A percentile compares a stretch with the other conserved stretches of the same genome.
These are phyloP conservation scores for Podosphaera fusca DNA, from an alignment of 2,329 filamentous ascomycete genomes.

Conservation along the genomic window DNA sequence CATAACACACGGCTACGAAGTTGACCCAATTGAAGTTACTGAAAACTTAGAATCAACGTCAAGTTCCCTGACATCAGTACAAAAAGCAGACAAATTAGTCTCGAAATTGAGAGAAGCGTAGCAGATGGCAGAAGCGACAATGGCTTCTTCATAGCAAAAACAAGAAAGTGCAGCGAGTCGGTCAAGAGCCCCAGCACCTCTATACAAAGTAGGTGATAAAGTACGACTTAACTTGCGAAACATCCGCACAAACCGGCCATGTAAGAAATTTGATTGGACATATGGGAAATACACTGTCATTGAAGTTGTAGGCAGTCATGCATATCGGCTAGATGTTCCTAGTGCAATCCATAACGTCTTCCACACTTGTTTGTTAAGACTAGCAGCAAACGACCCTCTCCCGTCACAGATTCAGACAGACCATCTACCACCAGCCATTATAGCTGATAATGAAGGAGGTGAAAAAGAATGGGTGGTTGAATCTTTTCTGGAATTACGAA, in stretches of 20 bases:
- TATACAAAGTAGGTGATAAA: background rate
- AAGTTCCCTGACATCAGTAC: background rate
- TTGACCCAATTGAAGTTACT: background rate
- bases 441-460: background rate
- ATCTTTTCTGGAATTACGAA: too few relatives aligned
- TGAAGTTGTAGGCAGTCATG: background rate
- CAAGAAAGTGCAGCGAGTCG: background rate
- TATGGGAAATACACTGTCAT: background rate
- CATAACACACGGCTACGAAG: background rate
- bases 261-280: background rate
- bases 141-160: background rate
- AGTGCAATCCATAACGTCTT: background rate
- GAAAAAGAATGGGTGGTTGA: too few relatives aligned
- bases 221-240: background rate
- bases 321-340: background rate
- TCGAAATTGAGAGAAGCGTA: background rate
- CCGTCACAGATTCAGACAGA: background rate
- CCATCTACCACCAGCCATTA: background rate
- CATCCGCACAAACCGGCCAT: background rate
- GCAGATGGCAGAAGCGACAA: background rate
- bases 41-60: background rate
- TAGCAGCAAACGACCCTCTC: background rate
- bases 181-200: background rate
- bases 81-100: background rate
- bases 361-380: background rate